Evolutionary conservation across 73 alveolate genomes (phyloP).

Genomic region (Paramecium primaurelia): DNA sequence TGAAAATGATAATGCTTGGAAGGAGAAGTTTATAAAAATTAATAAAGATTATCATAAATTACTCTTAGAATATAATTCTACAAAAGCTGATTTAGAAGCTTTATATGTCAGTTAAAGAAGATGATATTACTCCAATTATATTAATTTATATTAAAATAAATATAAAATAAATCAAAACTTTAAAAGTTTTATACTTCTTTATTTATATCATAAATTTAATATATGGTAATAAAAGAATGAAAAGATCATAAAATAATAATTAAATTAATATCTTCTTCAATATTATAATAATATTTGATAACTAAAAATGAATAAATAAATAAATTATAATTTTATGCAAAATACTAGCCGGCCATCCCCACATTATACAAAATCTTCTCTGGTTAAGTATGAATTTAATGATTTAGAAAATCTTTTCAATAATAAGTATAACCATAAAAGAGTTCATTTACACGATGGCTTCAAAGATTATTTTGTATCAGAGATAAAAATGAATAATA

Average conservation of each 20-base stretch:
- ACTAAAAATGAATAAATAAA: not conserved
- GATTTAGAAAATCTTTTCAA: not conserved
- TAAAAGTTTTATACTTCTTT: not conserved
- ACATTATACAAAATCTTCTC: not conserved
- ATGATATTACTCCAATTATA: not conserved
- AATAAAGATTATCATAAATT: slow-evolving; percentile 16
- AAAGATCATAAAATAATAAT: not conserved
- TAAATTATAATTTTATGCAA: not conserved
- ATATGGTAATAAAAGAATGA: not conserved
- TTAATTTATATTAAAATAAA: too few species aligned
- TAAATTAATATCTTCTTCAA: not conserved
- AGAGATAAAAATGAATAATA: not conserved
- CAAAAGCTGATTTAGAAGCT: not conserved
- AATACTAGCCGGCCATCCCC: not conserved
- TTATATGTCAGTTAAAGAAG: not conserved
- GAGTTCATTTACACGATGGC: not conserved
- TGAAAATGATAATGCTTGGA: not conserved
- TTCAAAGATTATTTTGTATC: not conserved
- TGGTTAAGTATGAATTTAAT: not conserved
- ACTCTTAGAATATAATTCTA: not conserved
- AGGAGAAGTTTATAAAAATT: not conserved
- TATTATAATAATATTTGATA: not conserved
- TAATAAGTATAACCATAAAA: not conserved
- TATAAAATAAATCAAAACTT: not conserved
- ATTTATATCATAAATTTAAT: too few species aligned